phyloP scores from a whole-genome alignment of 345 rosid species.

The Aurinia saxatilis region DNA sequence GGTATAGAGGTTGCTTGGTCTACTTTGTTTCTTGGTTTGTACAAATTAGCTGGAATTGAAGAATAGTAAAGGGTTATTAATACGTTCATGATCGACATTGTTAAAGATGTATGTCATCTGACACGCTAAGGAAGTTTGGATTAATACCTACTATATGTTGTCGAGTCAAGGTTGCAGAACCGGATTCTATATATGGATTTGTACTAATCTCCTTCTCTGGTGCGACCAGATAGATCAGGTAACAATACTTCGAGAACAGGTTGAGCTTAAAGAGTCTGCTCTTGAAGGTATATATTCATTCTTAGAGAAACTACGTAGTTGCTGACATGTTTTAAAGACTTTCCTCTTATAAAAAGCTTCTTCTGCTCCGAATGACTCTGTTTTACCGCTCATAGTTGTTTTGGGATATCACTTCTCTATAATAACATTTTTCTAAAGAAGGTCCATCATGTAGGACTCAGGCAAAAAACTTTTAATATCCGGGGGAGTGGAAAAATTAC shows the following conservation, averaged over 20 bases:
- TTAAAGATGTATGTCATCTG: not conserved
- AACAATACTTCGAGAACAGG: conserved; percentile 57
- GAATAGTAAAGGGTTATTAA: not conserved
- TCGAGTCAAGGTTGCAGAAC: not conserved
- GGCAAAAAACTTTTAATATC: conserved; percentile 44
- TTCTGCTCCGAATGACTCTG: not conserved
- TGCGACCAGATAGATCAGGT: conserved; percentile 59
- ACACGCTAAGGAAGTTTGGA: conserved; percentile 7
- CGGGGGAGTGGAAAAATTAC: conserved; percentile 33
- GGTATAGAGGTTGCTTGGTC: conserved; percentile 45
- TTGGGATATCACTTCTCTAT: not conserved
- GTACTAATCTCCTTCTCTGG: conserved; percentile 5
- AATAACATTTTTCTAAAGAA: not conserved
- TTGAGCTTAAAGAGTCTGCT: conserved; percentile 64
- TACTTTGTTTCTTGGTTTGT: not conserved
- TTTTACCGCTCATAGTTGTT: not conserved
- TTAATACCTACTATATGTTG: conserved; percentile 2
- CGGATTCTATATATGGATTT: not conserved
- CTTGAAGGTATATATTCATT: conserved; percentile 52
- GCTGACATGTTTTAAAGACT: not conserved
- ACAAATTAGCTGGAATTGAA: not conserved
- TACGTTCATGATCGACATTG: not conserved
- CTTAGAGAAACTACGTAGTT: not conserved
- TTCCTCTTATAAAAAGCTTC: conserved; percentile 5
- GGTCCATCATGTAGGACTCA: conserved; percentile 44